Percentiles rank a stretch among this genome's conserved stretches.
These are phyloP conservation scores for Hirsutella thompsonii DNA, from an alignment of 2,329 filamentous ascomycete species.

Conservation along the genomic window DNA sequence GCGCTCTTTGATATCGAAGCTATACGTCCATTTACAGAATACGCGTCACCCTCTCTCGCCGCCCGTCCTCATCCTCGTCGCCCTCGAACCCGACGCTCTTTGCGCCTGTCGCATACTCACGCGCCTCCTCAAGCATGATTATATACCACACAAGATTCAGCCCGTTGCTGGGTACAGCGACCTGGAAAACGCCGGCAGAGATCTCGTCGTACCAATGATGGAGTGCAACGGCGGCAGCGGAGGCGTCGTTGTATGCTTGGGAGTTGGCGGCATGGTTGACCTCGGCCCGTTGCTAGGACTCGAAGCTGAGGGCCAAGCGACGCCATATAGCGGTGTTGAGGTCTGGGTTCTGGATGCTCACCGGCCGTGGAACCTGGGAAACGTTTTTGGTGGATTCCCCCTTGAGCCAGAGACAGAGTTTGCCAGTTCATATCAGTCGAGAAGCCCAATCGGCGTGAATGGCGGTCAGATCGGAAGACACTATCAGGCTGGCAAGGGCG, in stretches of 20 bases:
- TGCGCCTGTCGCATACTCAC: conserved; percentile 93
- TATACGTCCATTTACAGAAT: conserved; percentile 80
- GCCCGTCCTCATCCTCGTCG: conserved; percentile 81
- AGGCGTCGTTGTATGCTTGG: conserved; percentile 82
- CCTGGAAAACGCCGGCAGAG: conserved; percentile 64
- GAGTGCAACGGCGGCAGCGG: conserved; percentile 71
- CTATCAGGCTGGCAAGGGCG: conserved; percentile 70
- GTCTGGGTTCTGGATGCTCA: conserved; percentile 90
- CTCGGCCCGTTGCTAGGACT: conserved; percentile 69
- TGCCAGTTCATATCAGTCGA: conserved; percentile 31
- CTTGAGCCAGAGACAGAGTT: conserved; percentile 36
- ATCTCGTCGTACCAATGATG: conserved; percentile 78
- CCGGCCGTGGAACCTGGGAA: conserved; percentile 87
- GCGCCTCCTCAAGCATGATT: conserved; percentile 88
- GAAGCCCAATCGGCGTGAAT: conserved; percentile 52
- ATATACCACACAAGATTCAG: conserved; percentile 94
- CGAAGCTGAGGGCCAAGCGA: conserved; percentile 47
- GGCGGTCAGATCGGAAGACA: conserved; percentile 57
- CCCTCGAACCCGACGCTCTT: conserved; percentile 88
- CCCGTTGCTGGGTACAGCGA: conserved; percentile 89
- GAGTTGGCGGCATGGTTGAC: conserved; percentile 85
- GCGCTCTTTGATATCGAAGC: conserved; percentile 73
- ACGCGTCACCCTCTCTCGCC: conserved; percentile 83
- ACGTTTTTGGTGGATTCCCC: conserved; percentile 72
- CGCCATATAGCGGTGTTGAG: conserved; percentile 69